These are phyloP conservation scores for Coniella vitis DNA, from an alignment of 2,329 filamentous ascomycete genomes.

Conservation along the genomic window DNA sequence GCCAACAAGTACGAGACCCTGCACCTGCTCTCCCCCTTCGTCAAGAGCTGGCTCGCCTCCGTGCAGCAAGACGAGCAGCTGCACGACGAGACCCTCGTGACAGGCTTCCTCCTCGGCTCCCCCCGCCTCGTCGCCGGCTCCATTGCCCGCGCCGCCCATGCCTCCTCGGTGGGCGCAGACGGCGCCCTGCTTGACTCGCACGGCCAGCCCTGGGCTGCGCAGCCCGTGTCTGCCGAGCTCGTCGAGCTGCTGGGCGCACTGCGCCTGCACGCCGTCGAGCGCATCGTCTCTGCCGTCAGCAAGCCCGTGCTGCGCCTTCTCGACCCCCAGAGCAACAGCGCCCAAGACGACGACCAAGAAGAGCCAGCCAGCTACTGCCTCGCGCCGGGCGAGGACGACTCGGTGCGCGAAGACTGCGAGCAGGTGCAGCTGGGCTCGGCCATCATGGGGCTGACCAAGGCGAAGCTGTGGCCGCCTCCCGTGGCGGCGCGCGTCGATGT, in stretches of 20 bases:
- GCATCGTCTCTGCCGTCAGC: slow-evolving; percentile 14
- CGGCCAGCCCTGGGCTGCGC: slow-evolving; percentile 17
- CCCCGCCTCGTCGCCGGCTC: slow-evolving; percentile 16
- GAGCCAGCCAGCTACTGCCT: slow-evolving; percentile 16
- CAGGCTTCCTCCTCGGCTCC: slow-evolving; percentile 20
- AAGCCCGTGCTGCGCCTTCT: slow-evolving; percentile 15
- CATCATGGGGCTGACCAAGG: slow-evolving; percentile 16
- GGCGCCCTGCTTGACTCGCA: slow-evolving; percentile 16
- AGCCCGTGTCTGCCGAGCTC: slow-evolving; percentile 14
- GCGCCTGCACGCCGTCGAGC: slow-evolving; percentile 13
- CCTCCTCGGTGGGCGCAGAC: slow-evolving; percentile 14
- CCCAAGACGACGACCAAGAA: neutral
- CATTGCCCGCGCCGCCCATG: slow-evolving; percentile 16
- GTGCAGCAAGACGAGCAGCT: slow-evolving; percentile 8
- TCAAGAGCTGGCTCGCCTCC: slow-evolving; percentile 16
- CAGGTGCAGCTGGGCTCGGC: slow-evolving; percentile 21
- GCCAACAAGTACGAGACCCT: slow-evolving; percentile 19
- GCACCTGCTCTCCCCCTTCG: slow-evolving; percentile 19
- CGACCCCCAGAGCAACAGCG: slow-evolving; percentile 3
- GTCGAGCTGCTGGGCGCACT: slow-evolving; percentile 16
- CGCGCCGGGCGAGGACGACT: slow-evolving; percentile 13
- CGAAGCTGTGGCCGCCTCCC: slow-evolving; percentile 17
- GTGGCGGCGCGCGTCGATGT: slow-evolving; percentile 13
- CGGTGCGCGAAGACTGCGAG: slow-evolving; percentile 18
- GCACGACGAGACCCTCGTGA: slow-evolving; percentile 18